Percentiles rank a stretch among this genome's conserved stretches.
phyloP scores from a whole-genome alignment of 2,329 filamentous ascomycete genomes.

The Incumbomyces delicatus region DNA sequence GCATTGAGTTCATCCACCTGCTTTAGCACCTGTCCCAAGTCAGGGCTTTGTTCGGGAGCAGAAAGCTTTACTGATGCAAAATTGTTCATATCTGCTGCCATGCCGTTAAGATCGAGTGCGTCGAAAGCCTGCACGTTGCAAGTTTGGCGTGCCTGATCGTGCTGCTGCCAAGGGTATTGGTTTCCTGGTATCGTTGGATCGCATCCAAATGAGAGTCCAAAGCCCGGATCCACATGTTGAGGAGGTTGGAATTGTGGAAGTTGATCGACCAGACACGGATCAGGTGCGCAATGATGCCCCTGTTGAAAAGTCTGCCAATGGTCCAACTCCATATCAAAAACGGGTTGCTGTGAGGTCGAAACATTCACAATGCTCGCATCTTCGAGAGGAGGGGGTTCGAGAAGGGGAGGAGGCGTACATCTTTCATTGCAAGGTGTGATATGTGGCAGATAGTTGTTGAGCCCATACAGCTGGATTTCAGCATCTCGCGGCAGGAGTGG shows the following conservation, averaged over 20 bases:
- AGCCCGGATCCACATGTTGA: conserved; percentile 5
- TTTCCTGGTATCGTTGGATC: conserved; percentile 4
- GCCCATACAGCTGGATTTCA: conserved; percentile 2
- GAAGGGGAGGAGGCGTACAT: conserved; percentile 1
- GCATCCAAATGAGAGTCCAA: conserved; percentile 7
- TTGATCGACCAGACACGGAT: conserved; percentile 6
- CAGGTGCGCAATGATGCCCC: conserved; percentile 7
- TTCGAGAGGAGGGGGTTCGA: background rate
- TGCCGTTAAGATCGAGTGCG: background rate
- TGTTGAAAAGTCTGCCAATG: conserved; percentile 9
- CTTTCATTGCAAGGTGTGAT: conserved; percentile 6
- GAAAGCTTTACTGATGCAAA: background rate
- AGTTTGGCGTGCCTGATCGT: background rate
- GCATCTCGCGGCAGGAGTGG: conserved; percentile 1
- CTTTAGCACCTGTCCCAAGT: background rate
- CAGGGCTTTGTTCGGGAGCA: background rate
- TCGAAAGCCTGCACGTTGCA: conserved; percentile 5
- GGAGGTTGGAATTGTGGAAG: conserved; percentile 2
- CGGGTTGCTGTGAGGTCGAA: background rate
- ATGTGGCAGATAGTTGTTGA: conserved; percentile 4
- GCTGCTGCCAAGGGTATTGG: conserved; percentile 7
- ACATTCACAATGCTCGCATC: background rate
- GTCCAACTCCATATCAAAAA: conserved; percentile 5
- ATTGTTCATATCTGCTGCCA: conserved; percentile 2
- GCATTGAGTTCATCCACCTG: conserved; percentile 10